Evolutionary conservation across 192 early-diverging fungal genomes (phyloP).

Genomic region (Dissophora globulifera): DNA sequence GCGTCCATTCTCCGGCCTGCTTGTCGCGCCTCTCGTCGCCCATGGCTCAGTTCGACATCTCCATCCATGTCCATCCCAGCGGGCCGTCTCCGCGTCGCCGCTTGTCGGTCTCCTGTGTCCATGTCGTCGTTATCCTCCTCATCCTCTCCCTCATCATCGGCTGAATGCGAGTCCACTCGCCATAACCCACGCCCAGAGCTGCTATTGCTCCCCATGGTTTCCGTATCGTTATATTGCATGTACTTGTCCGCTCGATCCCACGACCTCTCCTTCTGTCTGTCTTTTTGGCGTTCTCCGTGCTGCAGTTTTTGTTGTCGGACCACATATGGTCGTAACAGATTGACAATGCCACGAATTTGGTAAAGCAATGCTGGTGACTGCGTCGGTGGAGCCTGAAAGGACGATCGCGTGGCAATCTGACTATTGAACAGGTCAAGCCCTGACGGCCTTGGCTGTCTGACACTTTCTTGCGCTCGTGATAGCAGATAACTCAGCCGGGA

Average conservation of each 20-base stretch:
- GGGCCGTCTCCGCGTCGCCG: background rate
- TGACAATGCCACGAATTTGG: slow-evolving; percentile 45
- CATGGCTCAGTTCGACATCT: slow-evolving; percentile 23
- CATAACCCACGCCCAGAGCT: slow-evolving; percentile 2
- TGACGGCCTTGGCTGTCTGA: slow-evolving; percentile 9
- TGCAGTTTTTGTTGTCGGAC: slow-evolving; percentile 42
- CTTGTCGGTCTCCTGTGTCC: slow-evolving; percentile 19
- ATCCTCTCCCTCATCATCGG: slow-evolving; percentile 39
- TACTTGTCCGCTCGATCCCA: slow-evolving; percentile 51
- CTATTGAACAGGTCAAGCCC: slow-evolving; percentile 27
- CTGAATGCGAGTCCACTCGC: slow-evolving; percentile 28
- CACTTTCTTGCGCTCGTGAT: slow-evolving; percentile 33
- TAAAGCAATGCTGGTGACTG: slow-evolving; percentile 32
- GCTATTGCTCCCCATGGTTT: too few species aligned
- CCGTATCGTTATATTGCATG: slow-evolving; percentile 40
- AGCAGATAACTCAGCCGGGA: slow-evolving; percentile 40
- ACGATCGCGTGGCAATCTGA: slow-evolving; percentile 22
- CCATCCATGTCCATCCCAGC: slow-evolving; percentile 19
- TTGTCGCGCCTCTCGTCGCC: too few species aligned
- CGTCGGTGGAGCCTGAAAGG: slow-evolving; percentile 3
- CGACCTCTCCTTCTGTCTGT: slow-evolving; percentile 35
- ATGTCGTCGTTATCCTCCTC: slow-evolving; percentile 35
- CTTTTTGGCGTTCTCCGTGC: slow-evolving; percentile 37
- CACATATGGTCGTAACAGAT: slow-evolving; percentile 42
- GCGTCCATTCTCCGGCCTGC: slow-evolving; percentile 24